A percentile compares a stretch with the other conserved stretches of the same genome.
These are phyloP conservation scores for Knufia fluminis DNA, from an alignment of 2,329 filamentous ascomycete genomes.

Conservation along the genomic window DNA sequence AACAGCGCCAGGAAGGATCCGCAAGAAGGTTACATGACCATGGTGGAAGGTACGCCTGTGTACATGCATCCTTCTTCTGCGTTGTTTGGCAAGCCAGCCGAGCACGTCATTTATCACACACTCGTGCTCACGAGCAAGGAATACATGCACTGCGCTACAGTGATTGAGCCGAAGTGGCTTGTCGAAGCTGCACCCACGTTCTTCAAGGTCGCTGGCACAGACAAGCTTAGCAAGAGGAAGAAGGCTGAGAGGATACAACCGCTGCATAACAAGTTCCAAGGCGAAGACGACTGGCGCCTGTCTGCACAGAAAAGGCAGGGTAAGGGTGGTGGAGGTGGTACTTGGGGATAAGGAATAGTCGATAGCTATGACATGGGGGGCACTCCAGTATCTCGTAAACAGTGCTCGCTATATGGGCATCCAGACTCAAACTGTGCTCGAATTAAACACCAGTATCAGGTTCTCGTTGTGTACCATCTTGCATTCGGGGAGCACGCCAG, in stretches of 20 bases:
- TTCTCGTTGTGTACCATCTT: too few relatives aligned
- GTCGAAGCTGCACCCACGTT: conserved; percentile 97
- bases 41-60: conserved; percentile 89
- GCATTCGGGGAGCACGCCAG: too few relatives aligned
- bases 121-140: conserved; percentile 59
- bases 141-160: conserved; percentile 92
- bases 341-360: conserved; percentile 58
- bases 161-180: conserved; percentile 87
- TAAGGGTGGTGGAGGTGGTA: conserved; percentile 78
- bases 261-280: conserved; percentile 82
- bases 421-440: too few relatives aligned
- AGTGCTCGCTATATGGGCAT: too few relatives aligned
- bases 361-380: too few relatives aligned
- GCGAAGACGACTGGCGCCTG: conserved; percentile 90
- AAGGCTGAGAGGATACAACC: conserved; percentile 92
- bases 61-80: conserved; percentile 89
- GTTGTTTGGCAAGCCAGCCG: conserved; percentile 88
- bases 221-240: conserved; percentile 80
- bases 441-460: too few relatives aligned
- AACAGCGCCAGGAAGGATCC: conserved; percentile 92
- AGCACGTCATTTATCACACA: conserved; percentile 87
- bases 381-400: too few relatives aligned
- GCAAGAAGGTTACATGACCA: conserved; percentile 92
- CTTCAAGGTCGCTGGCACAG: conserved; percentile 90
- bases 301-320: conserved; percentile 79